phyloP scores from a whole-genome alignment of 2,329 filamentous ascomycete species.

The Amauroascus niger region DNA sequence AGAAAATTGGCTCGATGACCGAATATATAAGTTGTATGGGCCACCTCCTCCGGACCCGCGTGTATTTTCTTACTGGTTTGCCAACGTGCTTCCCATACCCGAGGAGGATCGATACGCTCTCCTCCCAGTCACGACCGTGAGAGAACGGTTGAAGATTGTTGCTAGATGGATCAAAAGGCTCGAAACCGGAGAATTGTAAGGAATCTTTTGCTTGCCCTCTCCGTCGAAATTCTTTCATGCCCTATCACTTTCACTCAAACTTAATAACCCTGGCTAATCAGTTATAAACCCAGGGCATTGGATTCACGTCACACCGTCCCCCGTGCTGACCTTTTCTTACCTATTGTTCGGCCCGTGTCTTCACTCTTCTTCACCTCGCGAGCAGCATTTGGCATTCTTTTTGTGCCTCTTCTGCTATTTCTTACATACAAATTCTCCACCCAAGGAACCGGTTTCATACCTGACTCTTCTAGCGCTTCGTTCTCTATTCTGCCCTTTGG shows the following conservation, averaged over 20 bases:
- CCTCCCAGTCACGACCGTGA: slow-evolving; percentile 62
- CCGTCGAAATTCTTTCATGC: neutral
- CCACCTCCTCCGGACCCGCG: slow-evolving; percentile 66
- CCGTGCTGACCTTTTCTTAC: slow-evolving; percentile 19
- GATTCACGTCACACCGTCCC: neutral
- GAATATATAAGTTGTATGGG: slow-evolving; percentile 65
- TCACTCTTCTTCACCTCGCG: slow-evolving; percentile 28
- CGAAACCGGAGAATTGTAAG: slow-evolving; percentile 63
- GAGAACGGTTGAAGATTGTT: slow-evolving; percentile 73
- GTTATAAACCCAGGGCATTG: neutral
- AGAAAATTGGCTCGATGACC: slow-evolving; percentile 63
- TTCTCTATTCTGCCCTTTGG: slow-evolving; percentile 29
- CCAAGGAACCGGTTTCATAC: neutral
- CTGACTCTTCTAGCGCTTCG: slow-evolving; percentile 20
- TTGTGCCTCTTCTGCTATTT: slow-evolving; percentile 13
- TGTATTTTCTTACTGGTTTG: slow-evolving; percentile 83
- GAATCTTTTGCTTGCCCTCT: slow-evolving; percentile 9
- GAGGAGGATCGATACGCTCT: slow-evolving; percentile 72
- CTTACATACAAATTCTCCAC: neutral
- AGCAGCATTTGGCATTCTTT: slow-evolving; percentile 19
- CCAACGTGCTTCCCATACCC: slow-evolving; percentile 65
- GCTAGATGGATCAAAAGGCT: slow-evolving; percentile 67
- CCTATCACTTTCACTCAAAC: neutral
- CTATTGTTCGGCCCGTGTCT: slow-evolving; percentile 39
- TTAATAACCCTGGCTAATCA: neutral